A percentile compares a stretch with the other conserved stretches of the same genome.
phyloP scores from a whole-genome alignment of 148 eudicot species.

The Suaeda aralocaspica region DNA sequence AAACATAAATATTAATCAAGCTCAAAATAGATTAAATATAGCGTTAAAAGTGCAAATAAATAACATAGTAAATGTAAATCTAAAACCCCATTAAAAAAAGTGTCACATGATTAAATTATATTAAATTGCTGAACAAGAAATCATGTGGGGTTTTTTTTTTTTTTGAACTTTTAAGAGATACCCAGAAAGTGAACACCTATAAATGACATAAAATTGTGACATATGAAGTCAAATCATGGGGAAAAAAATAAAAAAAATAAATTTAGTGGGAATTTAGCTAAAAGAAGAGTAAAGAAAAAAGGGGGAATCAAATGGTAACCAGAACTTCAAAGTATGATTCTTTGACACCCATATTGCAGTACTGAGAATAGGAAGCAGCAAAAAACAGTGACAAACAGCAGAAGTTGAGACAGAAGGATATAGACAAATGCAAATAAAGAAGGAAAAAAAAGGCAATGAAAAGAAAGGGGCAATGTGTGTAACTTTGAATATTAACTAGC shows the following conservation, averaged over 20 bases:
- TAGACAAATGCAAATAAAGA: constrained; percentile 56
- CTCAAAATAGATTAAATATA: constrained; percentile 2
- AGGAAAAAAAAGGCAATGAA: constrained; percentile 38
- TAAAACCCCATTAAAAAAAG: constrained; percentile 19
- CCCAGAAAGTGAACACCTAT: constrained; percentile 24
- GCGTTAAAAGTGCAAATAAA: constrained; percentile 7
- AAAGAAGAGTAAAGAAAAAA: constrained; percentile 6
- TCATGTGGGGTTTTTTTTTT: too few relatives aligned
- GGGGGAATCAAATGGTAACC: constrained; percentile 29
- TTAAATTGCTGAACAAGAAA: constrained; percentile 26
- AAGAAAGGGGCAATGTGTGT: neutral
- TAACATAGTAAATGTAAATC: neutral
- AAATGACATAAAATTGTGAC: constrained; percentile 12
- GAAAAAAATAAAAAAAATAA: constrained; percentile 17
- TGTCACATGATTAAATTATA: neutral
- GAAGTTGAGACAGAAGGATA: constrained; percentile 25
- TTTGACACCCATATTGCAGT: constrained; percentile 39
- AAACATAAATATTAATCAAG: neutral
- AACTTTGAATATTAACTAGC: constrained; percentile 43
- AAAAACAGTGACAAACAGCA: constrained; percentile 19
- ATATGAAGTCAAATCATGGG: constrained; percentile 42
- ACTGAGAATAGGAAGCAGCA: constrained; percentile 44
- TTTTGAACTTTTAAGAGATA: constrained; percentile 23
- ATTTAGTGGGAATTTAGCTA: constrained; percentile 9
- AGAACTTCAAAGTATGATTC: constrained; percentile 55